Evolutionary conservation across 306 rosid species (phyloP).

Genomic region (Trifolium repens): DNA sequence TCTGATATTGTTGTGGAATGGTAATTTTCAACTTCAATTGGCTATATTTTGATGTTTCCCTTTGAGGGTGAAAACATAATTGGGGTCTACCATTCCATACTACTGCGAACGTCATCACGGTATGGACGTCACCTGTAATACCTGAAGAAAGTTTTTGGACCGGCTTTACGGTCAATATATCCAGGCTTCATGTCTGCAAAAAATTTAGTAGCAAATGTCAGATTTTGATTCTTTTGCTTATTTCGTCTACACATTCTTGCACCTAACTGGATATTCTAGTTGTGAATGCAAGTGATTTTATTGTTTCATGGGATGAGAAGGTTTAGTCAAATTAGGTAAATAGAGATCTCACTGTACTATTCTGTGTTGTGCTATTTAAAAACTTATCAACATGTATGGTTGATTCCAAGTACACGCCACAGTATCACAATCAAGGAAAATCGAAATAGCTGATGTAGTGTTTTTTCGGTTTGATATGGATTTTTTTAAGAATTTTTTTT

Average conservation of each 20-base stretch:
- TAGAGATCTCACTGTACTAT: constrained; percentile 72
- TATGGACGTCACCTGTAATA: not conserved
- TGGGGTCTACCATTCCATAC: constrained; percentile 27
- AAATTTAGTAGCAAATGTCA: constrained; percentile 28
- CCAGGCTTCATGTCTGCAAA: constrained; percentile 32
- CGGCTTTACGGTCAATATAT: constrained; percentile 33
- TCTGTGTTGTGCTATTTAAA: constrained; percentile 58
- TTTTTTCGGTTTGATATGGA: too few species aligned
- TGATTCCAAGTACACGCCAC: constrained; percentile 48
- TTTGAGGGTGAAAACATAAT: constrained; percentile 38
- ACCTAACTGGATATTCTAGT: constrained; percentile 17
- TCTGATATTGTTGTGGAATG: constrained; percentile 27
- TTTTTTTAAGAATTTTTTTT: too few species aligned
- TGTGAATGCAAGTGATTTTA: constrained; percentile 14
- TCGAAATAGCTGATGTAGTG: constrained; percentile 54
- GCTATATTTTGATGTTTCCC: constrained; percentile 40
- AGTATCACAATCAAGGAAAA: constrained; percentile 47
- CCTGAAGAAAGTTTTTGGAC: constrained; percentile 33
- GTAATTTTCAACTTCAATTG: constrained; percentile 40
- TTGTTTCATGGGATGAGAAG: constrained; percentile 23
- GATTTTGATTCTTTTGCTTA: constrained; percentile 33
- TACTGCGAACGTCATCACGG: not conserved
- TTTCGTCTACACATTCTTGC: constrained; percentile 27
- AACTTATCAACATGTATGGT: constrained; percentile 79
- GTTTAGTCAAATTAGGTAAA: constrained; percentile 67